These are phyloP conservation scores for Ulmus americana DNA, from an alignment of 331 rosid genomes.

Conservation along the genomic window DNA sequence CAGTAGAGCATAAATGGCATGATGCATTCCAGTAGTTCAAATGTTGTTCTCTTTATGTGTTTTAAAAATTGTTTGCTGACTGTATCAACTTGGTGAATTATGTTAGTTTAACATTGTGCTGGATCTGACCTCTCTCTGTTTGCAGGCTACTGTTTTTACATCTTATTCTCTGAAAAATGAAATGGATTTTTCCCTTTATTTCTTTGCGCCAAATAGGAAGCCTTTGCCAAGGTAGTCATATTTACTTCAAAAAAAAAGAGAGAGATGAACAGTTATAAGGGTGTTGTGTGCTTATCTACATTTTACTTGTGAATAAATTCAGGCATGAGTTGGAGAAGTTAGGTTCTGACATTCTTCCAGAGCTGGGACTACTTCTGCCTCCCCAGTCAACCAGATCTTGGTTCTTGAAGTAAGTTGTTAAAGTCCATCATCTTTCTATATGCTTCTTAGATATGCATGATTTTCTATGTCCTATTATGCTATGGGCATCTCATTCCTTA, in stretches of 20 bases:
- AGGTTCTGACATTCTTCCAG: constrained; percentile 44
- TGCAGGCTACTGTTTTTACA: constrained; percentile 77
- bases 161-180: constrained; percentile 71
- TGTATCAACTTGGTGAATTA: constrained; percentile 3
- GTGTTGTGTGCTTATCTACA: constrained; percentile 10
- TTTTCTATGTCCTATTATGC: constrained; percentile 21
- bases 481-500: constrained; percentile 13
- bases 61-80: neutral
- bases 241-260: neutral
- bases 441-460: constrained; percentile 24
- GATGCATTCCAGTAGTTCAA: constrained; percentile 5
- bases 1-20: constrained; percentile 1
- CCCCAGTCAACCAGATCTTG: constrained; percentile 70
- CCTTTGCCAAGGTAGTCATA: constrained; percentile 51
- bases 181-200: constrained; percentile 56
- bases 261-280: neutral
- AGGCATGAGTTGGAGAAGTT: constrained; percentile 53
- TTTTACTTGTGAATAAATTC: constrained; percentile 29
- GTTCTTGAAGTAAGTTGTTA: constrained; percentile 68
- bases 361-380: constrained; percentile 62
- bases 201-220: constrained; percentile 57
- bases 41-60: constrained; percentile 12
- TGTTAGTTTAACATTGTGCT: constrained; percentile 18
- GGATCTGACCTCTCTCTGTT: constrained; percentile 26
- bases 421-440: constrained; percentile 14